Conservation (phyloP, 164 flowering plant genomes). For the Sextonia rubra region DNA sequence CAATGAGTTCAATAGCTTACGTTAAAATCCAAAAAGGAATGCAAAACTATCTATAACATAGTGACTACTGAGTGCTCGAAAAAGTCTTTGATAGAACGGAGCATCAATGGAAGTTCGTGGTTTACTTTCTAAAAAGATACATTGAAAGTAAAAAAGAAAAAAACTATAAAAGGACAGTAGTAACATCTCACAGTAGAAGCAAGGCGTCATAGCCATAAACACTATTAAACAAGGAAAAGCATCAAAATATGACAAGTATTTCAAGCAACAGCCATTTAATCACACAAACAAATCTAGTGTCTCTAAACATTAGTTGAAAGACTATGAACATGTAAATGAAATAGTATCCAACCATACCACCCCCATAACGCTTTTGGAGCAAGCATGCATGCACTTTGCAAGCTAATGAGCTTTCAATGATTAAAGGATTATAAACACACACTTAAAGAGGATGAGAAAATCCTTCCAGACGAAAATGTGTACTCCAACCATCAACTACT, state of each 20-base stretch:
- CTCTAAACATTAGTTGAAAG: not conserved
- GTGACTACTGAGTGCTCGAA: too few relatives aligned
- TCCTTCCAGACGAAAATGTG: not conserved
- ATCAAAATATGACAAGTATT: not conserved
- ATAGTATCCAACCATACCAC: not conserved
- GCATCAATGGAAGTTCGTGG: not conserved
- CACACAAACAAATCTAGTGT: not conserved
- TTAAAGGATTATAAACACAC: not conserved
- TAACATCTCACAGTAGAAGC: too few relatives aligned
- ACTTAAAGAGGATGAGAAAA: not conserved
- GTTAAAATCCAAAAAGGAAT: constrained; percentile 6
- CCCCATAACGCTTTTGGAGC: not conserved
- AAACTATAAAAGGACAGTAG: not conserved
- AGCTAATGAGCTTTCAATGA: not conserved
- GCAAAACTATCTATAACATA: not conserved
- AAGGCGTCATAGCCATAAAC: not conserved
- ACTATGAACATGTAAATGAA: not conserved
- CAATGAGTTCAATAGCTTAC: constrained; percentile 19
- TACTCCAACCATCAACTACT: not conserved
- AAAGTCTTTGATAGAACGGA: not conserved
- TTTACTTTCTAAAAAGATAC: not conserved
- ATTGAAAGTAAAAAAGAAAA: not conserved
- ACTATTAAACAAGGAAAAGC: not conserved
- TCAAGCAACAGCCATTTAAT: not conserved
- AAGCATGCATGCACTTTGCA: not conserved